phyloP scores from a whole-genome alignment of 805 yeast species.

The Metschnikowia santaceciliae region DNA sequence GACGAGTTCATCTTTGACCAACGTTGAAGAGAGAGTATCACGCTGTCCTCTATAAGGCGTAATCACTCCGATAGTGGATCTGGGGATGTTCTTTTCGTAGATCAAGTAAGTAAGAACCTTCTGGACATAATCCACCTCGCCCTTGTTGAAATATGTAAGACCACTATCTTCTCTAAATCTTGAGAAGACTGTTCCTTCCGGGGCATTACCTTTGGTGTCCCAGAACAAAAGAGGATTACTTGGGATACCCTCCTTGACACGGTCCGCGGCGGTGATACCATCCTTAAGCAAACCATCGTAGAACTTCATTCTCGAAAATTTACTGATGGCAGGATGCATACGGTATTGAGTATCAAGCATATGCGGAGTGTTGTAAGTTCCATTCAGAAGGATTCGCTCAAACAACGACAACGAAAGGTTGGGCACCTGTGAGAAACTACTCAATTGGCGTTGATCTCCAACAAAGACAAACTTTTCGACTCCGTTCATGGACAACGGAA shows the following conservation, averaged over 20 bases:
- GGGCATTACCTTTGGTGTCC: constrained; percentile 48
- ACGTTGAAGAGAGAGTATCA: constrained; percentile 50
- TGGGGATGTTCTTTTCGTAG: constrained; percentile 48
- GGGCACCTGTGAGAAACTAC: constrained; percentile 67
- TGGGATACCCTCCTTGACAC: constrained; percentile 44
- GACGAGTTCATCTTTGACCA: constrained; percentile 49
- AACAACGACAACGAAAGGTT: constrained; percentile 63
- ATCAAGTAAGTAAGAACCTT: constrained; percentile 48
- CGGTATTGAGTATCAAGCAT: constrained; percentile 69
- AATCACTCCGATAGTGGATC: constrained; percentile 53
- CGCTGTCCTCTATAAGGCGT: constrained; percentile 79
- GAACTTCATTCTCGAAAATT: constrained; percentile 51
- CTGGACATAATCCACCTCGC: constrained; percentile 50
- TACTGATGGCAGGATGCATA: constrained; percentile 63
- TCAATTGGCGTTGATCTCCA: constrained; percentile 73
- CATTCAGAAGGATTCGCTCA: constrained; percentile 61
- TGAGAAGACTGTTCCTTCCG: constrained; percentile 48
- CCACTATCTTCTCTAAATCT: constrained; percentile 48
- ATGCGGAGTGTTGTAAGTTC: constrained; percentile 55
- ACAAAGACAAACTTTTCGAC: constrained; percentile 65
- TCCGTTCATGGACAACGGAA: constrained; percentile 65
- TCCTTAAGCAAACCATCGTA: constrained; percentile 48
- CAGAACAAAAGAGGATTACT: constrained; percentile 55
- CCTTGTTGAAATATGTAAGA: constrained; percentile 53
- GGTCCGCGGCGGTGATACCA: constrained; percentile 55